Evolutionary conservation across 768 basidiomycete species (phyloP).

Genomic region (Amanita thiersii): DNA sequence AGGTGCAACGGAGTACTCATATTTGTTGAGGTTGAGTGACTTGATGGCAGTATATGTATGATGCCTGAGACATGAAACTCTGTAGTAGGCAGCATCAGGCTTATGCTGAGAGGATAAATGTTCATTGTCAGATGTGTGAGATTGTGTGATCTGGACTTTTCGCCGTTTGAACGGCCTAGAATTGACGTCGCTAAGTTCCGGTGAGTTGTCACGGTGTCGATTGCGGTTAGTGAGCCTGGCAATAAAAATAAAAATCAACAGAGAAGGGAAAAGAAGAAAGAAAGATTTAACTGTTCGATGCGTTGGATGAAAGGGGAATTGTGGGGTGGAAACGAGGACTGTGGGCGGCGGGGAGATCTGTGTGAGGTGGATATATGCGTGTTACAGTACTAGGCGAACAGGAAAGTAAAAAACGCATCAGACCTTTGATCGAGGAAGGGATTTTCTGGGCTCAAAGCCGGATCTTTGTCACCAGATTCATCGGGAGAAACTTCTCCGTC

Average conservation of each 20-base stretch:
- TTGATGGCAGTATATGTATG: constrained; percentile 10
- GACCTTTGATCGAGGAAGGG: too few relatives aligned
- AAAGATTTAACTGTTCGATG: too few relatives aligned
- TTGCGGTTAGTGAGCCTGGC: too few relatives aligned
- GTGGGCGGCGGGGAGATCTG: too few relatives aligned
- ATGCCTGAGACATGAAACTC: constrained; percentile 20
- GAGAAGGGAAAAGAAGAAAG: too few relatives aligned
- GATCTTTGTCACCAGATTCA: background rate
- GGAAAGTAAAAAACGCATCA: background rate
- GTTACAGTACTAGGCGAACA: too few relatives aligned
- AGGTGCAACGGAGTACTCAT: constrained; percentile 40
- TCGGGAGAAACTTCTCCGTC: too few relatives aligned
- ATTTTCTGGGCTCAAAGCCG: background rate
- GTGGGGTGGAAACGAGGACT: background rate
- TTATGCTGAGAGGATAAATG: background rate
- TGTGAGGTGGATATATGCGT: too few relatives aligned
- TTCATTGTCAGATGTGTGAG: background rate
- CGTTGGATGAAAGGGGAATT: constrained; percentile 1
- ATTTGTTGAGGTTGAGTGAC: constrained; percentile 26
- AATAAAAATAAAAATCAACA: too few relatives aligned
- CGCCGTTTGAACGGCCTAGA: constrained; percentile 4
- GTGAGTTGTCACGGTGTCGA: background rate
- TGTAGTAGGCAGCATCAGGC: constrained; percentile 13
- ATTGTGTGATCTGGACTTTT: background rate
- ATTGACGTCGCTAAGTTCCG: background rate